Base-by-base conservation (phyloP, 179 eudicot genomes). In the Beta lomatogona region DNA sequence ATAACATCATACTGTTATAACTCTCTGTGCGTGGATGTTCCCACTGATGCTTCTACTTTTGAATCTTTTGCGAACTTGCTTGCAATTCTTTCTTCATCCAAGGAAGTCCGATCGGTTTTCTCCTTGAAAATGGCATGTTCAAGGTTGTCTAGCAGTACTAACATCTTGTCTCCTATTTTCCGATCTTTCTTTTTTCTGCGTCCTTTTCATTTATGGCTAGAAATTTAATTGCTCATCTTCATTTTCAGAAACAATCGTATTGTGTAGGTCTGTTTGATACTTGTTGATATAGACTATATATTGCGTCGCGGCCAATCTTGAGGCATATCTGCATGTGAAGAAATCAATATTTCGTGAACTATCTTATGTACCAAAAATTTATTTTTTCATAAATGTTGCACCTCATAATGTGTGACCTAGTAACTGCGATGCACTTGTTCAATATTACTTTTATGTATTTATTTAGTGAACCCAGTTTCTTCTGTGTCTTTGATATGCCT, bases 21-120 rank as follows among this genome's bases (percentile, higher is more conserved):
- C 88, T 90, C 94, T 68, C 87, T 97, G 72, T 91, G 91, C 85
- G 79, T 94, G 73, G 98, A 97, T 81, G 91, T 93, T 71, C 97
- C 98, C 46, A 76, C 91, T 50, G 97, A 94, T 74, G 84, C 92
- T 78, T 94, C 98, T 44, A 97, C 99, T 11, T 97, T 97, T 87
- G 99, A 94, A 89, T 97, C 99, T 80, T 93, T 94, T 85, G 89
- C 97, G n/a, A 93, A 87, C 83, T 84, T 97, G 90, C 86, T 97
- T 89, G 92, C 94, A 45, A 92, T 87, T 69, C 95, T 97, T 86
- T 93, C 99, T 74, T 97, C 98, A 80, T 89, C 97, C 54, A 94
- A 94, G 92, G 99, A 94, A 92, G 92, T 93, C 65, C 90, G 97
- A 70, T 87, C 97, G 45, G 93, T 88, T 80, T 78, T 90, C 82